A percentile compares a stretch with the other conserved stretches of the same genome.
Conservation (phyloP, 1,284 basidiomycete genomes). For the Chondrostereum purpureum region DNA sequence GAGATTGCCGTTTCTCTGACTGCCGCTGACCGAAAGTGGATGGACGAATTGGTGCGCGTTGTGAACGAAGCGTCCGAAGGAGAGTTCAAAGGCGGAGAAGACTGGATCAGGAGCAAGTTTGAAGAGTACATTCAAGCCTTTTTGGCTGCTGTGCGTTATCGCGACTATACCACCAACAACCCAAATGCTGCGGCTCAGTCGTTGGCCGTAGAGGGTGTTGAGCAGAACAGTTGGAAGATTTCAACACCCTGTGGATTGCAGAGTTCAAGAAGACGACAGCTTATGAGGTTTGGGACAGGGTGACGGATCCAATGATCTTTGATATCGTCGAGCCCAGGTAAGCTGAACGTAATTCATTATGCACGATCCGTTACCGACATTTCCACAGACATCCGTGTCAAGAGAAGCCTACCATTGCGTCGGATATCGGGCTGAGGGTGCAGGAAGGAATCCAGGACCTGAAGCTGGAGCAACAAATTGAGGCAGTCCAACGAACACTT, state of each 20-base stretch:
- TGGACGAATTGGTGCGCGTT: conserved; percentile 72
- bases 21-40: conserved; percentile 94
- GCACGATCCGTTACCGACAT: background rate
- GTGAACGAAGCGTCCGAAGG: conserved; percentile 80
- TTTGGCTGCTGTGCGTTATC: conserved; percentile 80
- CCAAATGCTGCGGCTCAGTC: conserved; percentile 21
- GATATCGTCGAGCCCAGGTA: conserved; percentile 88
- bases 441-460: conserved; percentile 88
- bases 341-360: conserved; percentile 16
- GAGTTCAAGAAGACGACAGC: conserved; percentile 83
- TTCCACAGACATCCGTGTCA: conserved; percentile 74
- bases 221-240: conserved; percentile 56
- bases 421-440: conserved; percentile 84
- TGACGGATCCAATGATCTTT: conserved; percentile 85
- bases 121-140: conserved; percentile 82
- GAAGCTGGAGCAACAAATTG: conserved; percentile 83
- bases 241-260: conserved; percentile 77
- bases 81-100: conserved; percentile 85
- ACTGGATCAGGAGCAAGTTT: conserved; percentile 76
- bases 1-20: conserved; percentile 80
- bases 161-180: conserved; percentile 64
- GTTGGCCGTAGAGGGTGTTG: conserved; percentile 18
- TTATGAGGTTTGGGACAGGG: conserved; percentile 80
- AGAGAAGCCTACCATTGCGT: conserved; percentile 80
- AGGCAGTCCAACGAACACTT: conserved; percentile 74